Percentiles rank a stretch among this genome's conserved stretches.
Conservation (phyloP, 805 yeast genomes). For the Ogataea parapolymorpha region DNA sequence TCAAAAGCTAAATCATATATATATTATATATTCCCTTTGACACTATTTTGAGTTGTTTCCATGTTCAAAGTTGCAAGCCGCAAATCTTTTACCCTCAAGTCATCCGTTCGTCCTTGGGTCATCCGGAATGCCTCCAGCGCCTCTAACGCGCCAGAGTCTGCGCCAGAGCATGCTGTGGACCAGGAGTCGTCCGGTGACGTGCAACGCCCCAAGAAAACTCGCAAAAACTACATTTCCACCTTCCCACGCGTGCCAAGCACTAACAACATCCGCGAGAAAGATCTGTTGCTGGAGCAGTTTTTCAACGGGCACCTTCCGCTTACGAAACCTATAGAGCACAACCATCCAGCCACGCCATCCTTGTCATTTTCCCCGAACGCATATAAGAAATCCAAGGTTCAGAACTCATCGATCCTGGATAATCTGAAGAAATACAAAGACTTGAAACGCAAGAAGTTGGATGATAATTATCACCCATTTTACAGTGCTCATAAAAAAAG, state of each 20-base stretch:
- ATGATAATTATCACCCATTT: constrained; percentile 28
- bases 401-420: constrained; percentile 26
- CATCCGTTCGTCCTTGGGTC: background rate
- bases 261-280: constrained; percentile 28
- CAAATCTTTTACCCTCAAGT: background rate
- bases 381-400: constrained; percentile 17
- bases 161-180: constrained; percentile 5
- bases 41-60: background rate
- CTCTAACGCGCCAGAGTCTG: constrained; percentile 5
- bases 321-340: constrained; percentile 27
- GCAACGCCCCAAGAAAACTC: constrained; percentile 16
- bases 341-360: constrained; percentile 28
- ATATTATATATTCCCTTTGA: background rate
- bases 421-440: constrained; percentile 28
- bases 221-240: constrained; percentile 24
- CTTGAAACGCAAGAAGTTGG: constrained; percentile 17
- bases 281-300: constrained; percentile 29
- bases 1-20: constrained; percentile 7
- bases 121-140: constrained; percentile 4
- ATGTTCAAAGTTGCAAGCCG: constrained; percentile 5
- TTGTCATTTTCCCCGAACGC: constrained; percentile 20
- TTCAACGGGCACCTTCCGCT: constrained; percentile 31
- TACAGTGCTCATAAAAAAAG: constrained; percentile 26
- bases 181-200: constrained; percentile 7
- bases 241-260: constrained; percentile 35